Percentiles rank a stretch among this genome's conserved stretches.
Conservation (phyloP, 768 basidiomycete genomes). For the Suillus subalutaceus region DNA sequence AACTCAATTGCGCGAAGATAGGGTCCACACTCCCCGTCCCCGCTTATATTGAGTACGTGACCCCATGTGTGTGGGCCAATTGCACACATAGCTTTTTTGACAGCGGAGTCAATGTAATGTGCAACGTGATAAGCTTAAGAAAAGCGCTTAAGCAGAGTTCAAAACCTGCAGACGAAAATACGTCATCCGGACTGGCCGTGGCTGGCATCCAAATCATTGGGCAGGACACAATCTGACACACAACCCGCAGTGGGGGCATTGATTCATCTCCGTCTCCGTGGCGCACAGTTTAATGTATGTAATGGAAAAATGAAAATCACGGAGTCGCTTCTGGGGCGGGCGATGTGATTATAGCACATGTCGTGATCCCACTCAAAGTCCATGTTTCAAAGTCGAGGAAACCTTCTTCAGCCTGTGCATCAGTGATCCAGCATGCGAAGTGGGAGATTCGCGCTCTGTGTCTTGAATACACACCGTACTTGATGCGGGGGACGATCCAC, state of each 20-base stretch:
- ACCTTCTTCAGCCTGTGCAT: neutral
- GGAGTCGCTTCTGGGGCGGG: neutral
- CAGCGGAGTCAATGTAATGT: neutral
- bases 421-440: neutral
- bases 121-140: neutral
- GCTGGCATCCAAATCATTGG: neutral
- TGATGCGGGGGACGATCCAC: neutral
- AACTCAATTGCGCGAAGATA: neutral
- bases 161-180: neutral
- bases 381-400: slow-evolving; percentile 9
- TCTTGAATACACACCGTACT: neutral
- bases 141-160: neutral
- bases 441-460: neutral
- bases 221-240: neutral
- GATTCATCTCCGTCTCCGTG: neutral
- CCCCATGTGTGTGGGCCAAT: neutral
- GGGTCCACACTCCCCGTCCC: neutral
- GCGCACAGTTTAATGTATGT: neutral
- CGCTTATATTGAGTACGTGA: neutral
- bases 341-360: slow-evolving; percentile 7
- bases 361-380: neutral
- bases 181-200: neutral
- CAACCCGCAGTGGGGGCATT: neutral
- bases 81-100: slow-evolving; percentile 6
- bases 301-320: slow-evolving; percentile 1